Evolutionary conservation across 2,329 filamentous ascomycete species (phyloP), one percentile per base, ranked within the genome.

Genomic region (Colletotrichum lindemuthianum): DNA sequence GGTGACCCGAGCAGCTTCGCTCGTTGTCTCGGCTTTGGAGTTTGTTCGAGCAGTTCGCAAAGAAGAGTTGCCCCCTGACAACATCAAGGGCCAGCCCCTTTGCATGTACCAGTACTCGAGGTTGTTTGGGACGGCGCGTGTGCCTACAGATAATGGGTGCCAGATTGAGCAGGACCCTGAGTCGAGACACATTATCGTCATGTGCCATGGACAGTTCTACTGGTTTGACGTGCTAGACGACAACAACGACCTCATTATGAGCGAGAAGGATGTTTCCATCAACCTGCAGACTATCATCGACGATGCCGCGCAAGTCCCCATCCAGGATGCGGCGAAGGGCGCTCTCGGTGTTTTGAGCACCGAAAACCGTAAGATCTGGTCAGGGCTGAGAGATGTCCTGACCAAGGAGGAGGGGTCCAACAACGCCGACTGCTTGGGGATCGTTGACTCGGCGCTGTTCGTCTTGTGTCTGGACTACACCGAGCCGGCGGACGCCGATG

Each of bases 81-180:
- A 85, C 2, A 79, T 97, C 67, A 91, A 90, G 70, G 93, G 92
- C 16, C 90, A 88, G 24, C 93, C 96, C 0, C 84, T 99, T 15
- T 96, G 93, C 83, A 99, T 99, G 96, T 97, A 97, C 76, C 96
- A 99, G 76, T 98, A 97, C 79, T 97, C 95, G 0, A 88, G 95
- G 15, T 83, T 99, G 34, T 99, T 99, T 72, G 96, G 96, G 55
- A 98, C 96, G 1, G 94, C 96, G 49, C 88, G 96, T 69, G 92
- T 99, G 8, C 96, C 96, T 0, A 98, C 95, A 0, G 92, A 97
- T 36, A 90, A 96, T 74, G 96, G 96, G 6, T 99, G 96, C 75
- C 91, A 97, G 70, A 98, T 99, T 72, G 93, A 94, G 68, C 94
- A 98, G 75, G 94, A 98, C 72, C 92, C 93, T 1, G 87, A 90